Evolutionary conservation across 2,329 filamentous ascomycete genomes (phyloP), one percentile per base, ranked within the genome.

Genomic region (Stylonectria norvegica): DNA sequence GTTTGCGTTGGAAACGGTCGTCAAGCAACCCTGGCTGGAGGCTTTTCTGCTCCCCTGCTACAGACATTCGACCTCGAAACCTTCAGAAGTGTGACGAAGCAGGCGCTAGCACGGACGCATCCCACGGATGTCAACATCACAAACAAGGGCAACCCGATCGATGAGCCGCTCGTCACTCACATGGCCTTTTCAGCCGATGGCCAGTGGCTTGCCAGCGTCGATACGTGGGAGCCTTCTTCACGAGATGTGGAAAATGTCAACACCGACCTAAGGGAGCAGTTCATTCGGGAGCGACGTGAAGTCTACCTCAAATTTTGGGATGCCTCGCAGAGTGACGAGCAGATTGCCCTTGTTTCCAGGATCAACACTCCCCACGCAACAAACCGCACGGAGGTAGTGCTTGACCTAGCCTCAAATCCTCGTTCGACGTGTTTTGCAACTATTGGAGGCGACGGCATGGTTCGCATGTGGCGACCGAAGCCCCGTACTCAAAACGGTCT

Each of bases 221-320:
- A 98, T 60, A 86, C 90, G 57, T 98, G 93, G 93, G 75, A 77
- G 36, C 89, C 89, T 1, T 80, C 86, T 8, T 67, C 70, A 10
- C 71, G 77, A 44, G 89, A 96, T 57, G 65, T 86, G 11, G 74
- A 78, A 27, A 75, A 58, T 31, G 53, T 66, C 2, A 55, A 50
- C 20, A 45, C 52, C 19, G 65, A 67, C 15, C 53, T 55, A 43
- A 63, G 58, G 46, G 69, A 65, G 50, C 72, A 67, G 36, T 72
- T 78, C 41, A 64, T 70, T 20, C 65, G 67, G 20, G 72, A 75
- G 46, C 73, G 71, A 47, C 75, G 76, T 30, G 91, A 97, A 60
- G 78, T 89, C 1, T 86, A 86, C 56, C 72, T 98, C 35, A 96
- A 95, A 60, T 93, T 98, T 61, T 98, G 93, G 93, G 68, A 82